Evolutionary conservation across 2,329 filamentous ascomycete genomes (phyloP).

Genomic region (Huntiella abstrusa): DNA sequence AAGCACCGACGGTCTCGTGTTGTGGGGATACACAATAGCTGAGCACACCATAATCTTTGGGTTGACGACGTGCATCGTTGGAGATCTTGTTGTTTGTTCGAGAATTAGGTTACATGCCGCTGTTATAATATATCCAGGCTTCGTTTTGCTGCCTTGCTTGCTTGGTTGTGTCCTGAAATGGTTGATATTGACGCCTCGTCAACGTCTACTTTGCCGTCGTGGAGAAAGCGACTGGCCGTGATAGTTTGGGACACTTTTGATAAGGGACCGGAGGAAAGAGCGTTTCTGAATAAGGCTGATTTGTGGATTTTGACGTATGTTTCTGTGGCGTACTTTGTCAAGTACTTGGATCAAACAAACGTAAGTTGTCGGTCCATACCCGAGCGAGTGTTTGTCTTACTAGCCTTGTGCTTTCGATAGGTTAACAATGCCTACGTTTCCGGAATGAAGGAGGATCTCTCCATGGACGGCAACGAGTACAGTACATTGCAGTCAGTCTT

Average conservation of each 20-base stretch:
- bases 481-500: slow-evolving; percentile 35
- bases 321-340: slow-evolving; percentile 22
- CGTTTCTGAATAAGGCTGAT: slow-evolving; percentile 14
- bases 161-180: too few species aligned
- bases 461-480: slow-evolving; percentile 32
- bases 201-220: neutral
- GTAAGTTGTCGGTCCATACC: slow-evolving; percentile 8
- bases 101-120: too few species aligned
- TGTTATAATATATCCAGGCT: too few species aligned
- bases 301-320: slow-evolving; percentile 20
- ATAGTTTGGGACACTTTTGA: slow-evolving; percentile 19
- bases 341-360: slow-evolving; percentile 19
- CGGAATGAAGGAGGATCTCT: slow-evolving; percentile 31
- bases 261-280: slow-evolving; percentile 18
- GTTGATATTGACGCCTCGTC: too few species aligned
- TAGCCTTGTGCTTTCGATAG: slow-evolving; percentile 1
- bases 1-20: too few species aligned
- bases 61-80: too few species aligned
- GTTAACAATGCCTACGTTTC: slow-evolving; percentile 23
- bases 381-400: neutral
- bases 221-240: slow-evolving; percentile 5
- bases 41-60: too few species aligned
- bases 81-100: too few species aligned
- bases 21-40: too few species aligned
- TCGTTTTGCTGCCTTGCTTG: too few species aligned